Evolutionary conservation across 78 protist genomes (phyloP).

Genomic region (Polysphondylium violaceum): DNA sequence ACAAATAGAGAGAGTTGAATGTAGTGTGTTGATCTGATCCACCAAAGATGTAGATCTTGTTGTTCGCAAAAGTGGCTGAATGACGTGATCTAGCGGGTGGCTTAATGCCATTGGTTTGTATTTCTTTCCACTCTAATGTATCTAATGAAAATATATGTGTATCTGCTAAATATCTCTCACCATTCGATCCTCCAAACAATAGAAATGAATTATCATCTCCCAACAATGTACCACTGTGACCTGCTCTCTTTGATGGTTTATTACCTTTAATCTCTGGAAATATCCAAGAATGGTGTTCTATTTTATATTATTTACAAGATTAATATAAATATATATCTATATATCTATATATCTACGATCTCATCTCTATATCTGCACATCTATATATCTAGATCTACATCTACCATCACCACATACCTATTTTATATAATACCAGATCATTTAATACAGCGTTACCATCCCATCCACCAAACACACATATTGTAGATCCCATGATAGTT

Average conservation of each 20-base stretch:
- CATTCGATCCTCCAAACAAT: slow-evolving; percentile 39
- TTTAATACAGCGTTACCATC: slow-evolving; percentile 12
- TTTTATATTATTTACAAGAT: neutral
- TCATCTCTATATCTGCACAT: neutral
- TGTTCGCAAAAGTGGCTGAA: slow-evolving; percentile 17
- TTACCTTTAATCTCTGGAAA: slow-evolving; percentile 19
- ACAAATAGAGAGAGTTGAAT: slow-evolving; percentile 35
- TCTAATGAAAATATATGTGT: neutral
- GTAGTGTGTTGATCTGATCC: slow-evolving; percentile 19
- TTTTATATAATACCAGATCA: slow-evolving; percentile 11
- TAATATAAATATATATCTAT: neutral
- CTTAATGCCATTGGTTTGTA: neutral
- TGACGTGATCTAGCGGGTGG: slow-evolving; percentile 50
- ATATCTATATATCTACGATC: neutral
- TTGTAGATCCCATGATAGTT: neutral
- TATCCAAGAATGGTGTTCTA: slow-evolving; percentile 32
- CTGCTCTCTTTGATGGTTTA: slow-evolving; percentile 56
- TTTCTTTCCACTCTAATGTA: slow-evolving; percentile 42
- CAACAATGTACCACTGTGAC: slow-evolving; percentile 41
- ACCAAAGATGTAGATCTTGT: slow-evolving; percentile 47
- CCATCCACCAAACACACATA: slow-evolving; percentile 59
- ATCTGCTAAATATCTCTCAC: slow-evolving; percentile 4
- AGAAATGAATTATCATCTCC: slow-evolving; percentile 5
- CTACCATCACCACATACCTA: slow-evolving; percentile 7
- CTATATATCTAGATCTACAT: neutral